Conservation (phyloP, 164 flowering plant species). For the Aristolochia contorta region DNA sequence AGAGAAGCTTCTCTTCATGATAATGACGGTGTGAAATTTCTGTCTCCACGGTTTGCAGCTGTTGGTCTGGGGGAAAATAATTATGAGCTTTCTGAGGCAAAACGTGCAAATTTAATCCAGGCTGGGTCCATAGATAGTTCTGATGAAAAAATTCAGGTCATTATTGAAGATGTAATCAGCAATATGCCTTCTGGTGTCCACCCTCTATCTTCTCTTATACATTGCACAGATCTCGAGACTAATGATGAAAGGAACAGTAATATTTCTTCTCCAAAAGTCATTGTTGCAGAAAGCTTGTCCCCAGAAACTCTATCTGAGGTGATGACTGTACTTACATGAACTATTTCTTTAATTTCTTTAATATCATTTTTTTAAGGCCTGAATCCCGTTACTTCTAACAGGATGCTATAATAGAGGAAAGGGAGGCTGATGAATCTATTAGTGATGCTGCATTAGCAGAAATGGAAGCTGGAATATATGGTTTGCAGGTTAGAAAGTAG, state of each 20-base stretch:
- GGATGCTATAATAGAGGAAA: slow-evolving; percentile 23
- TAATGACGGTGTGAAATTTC: slow-evolving; percentile 11
- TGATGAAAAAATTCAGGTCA: slow-evolving; percentile 16
- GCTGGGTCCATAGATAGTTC: slow-evolving; percentile 14
- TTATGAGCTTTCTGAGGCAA: slow-evolving; percentile 8
- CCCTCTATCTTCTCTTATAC: slow-evolving; percentile 18
- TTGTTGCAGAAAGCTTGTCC: slow-evolving; percentile 23
- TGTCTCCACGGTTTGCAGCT: slow-evolving; percentile 6
- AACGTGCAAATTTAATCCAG: slow-evolving; percentile 11
- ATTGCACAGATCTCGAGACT: slow-evolving; percentile 24
- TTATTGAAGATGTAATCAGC: slow-evolving; percentile 53
- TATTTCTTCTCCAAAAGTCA: slow-evolving; percentile 17
- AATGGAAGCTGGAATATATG: slow-evolving; percentile 67
- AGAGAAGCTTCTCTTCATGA: slow-evolving; percentile 23
- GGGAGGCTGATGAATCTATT: slow-evolving; percentile 24
- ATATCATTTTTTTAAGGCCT: neutral
- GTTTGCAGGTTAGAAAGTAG: slow-evolving; percentile 52
- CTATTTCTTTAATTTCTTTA: neutral
- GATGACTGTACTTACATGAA: neutral
- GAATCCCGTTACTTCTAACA: slow-evolving; percentile 3
- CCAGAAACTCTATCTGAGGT: slow-evolving; percentile 38
- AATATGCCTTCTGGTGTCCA: slow-evolving; percentile 18
- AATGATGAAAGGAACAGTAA: slow-evolving; percentile 10
- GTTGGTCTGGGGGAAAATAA: slow-evolving; percentile 3
- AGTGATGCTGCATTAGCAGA: slow-evolving; percentile 58